Evolutionary conservation across 2,329 filamentous ascomycete genomes (phyloP).

Genomic region (Pseudodiploospora longispora): DNA sequence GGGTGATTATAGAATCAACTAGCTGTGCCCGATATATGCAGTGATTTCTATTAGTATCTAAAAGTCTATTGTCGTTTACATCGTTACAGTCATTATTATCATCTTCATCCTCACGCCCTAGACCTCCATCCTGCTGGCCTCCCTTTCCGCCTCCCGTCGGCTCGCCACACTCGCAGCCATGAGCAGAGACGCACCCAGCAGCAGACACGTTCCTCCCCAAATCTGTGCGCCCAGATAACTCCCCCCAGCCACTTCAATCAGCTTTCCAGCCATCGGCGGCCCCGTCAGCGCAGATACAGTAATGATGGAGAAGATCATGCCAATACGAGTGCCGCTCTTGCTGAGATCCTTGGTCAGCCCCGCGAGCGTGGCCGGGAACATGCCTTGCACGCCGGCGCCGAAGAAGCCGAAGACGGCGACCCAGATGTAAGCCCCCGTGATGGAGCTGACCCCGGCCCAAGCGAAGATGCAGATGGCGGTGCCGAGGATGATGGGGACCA

Average conservation of each 20-base stretch:
- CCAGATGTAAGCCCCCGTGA: constrained; percentile 45
- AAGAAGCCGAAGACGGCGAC: constrained; percentile 55
- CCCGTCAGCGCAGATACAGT: constrained; percentile 47
- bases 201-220: constrained; percentile 38
- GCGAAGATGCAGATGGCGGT: constrained; percentile 38
- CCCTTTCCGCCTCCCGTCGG: constrained; percentile 9
- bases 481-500: constrained; percentile 41
- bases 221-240: constrained; percentile 41
- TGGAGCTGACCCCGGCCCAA: constrained; percentile 43
- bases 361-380: constrained; percentile 50
- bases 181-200: constrained; percentile 35
- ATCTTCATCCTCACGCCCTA: too few species aligned
- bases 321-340: constrained; percentile 48
- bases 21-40: too few species aligned
- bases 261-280: constrained; percentile 44
- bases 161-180: constrained; percentile 30
- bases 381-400: constrained; percentile 53
- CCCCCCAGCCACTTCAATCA: constrained; percentile 36
- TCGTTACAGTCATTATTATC: background rate
- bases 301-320: constrained; percentile 52
- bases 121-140: too few species aligned
- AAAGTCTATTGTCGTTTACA: background rate
- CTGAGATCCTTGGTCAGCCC: constrained; percentile 43
- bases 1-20: too few species aligned
- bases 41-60: too few species aligned